A percentile compares a stretch with the other conserved stretches of the same genome.
Conservation (phyloP, 1,284 basidiomycete species). For the Apiotrichum montevideense region DNA sequence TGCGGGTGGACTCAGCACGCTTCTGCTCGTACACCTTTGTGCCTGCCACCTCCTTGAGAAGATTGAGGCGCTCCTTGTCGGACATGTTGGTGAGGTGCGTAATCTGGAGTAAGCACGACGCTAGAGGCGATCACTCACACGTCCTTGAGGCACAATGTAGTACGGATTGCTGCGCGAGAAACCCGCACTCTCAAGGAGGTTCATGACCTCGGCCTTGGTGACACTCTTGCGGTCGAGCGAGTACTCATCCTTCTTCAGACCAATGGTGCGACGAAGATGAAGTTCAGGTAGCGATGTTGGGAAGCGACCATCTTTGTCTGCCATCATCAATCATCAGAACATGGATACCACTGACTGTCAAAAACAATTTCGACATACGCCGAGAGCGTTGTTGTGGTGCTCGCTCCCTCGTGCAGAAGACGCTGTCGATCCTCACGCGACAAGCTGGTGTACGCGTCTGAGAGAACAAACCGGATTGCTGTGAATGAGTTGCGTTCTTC, state of each 20-base stretch:
- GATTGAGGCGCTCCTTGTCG: constrained; percentile 84
- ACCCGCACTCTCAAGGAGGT: constrained; percentile 86
- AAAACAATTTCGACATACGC: constrained; percentile 87
- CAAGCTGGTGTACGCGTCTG: constrained; percentile 95
- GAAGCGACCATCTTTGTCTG: constrained; percentile 69
- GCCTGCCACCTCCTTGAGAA: constrained; percentile 96
- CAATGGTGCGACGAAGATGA: constrained; percentile 85
- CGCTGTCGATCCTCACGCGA: constrained; percentile 86
- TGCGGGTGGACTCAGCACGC: constrained; percentile 80
- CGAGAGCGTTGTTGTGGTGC: constrained; percentile 79
- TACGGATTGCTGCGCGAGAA: constrained; percentile 97
- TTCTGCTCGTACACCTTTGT: constrained; percentile 98
- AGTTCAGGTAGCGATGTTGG: constrained; percentile 80
- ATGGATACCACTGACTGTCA: constrained; percentile 54
- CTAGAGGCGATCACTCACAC: constrained; percentile 55
- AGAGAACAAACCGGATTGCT: constrained; percentile 95
- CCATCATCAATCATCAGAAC: not conserved
- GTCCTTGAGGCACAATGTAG: constrained; percentile 97
- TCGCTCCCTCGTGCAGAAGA: constrained; percentile 87
- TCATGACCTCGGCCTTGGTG: constrained; percentile 96
- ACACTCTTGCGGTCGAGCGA: constrained; percentile 86
- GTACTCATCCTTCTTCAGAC: constrained; percentile 98
- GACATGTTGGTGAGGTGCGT: constrained; percentile 96
- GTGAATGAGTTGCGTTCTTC: not conserved
- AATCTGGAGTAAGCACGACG: constrained; percentile 56